Evolutionary conservation across 2,329 filamentous ascomycete species (phyloP).

Genomic region (Pyricularia grisea): DNA sequence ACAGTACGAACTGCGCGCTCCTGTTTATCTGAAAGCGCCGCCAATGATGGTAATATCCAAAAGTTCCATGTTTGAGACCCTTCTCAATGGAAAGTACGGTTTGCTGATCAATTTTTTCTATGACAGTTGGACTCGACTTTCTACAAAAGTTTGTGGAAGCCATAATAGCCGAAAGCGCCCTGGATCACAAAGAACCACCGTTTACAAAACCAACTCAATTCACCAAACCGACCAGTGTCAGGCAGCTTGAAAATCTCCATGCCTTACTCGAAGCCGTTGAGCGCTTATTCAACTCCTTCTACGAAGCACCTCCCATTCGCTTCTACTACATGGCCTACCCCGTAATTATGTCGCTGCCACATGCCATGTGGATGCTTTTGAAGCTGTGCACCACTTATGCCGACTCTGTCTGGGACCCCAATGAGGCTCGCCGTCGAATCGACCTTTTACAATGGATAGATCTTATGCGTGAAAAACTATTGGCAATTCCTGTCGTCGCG

Average conservation of each 20-base stretch:
- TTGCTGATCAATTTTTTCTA: background rate
- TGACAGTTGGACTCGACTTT: conserved; percentile 22
- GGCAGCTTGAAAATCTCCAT: conserved; percentile 13
- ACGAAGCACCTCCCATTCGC: conserved; percentile 16
- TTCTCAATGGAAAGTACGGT: background rate
- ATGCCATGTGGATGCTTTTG: background rate
- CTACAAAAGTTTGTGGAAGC: conserved; percentile 26
- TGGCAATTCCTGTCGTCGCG: background rate
- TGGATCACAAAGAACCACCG: conserved; percentile 7
- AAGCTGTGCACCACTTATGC: background rate
- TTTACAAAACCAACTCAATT: background rate
- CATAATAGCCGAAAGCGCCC: conserved; percentile 25
- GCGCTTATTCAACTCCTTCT: conserved; percentile 23
- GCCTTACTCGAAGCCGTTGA: conserved; percentile 18
- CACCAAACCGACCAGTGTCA: conserved; percentile 6
- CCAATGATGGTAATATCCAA: conserved; percentile 13
- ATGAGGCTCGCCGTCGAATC: background rate
- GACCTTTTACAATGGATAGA: background rate
- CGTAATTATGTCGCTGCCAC: background rate
- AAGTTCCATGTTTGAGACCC: conserved; percentile 3
- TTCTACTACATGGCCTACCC: conserved; percentile 21
- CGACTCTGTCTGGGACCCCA: background rate
- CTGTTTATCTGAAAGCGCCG: conserved; percentile 13
- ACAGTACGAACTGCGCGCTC: conserved; percentile 16
- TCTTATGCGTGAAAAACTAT: background rate